Conservation (phyloP, 495 filamentous ascomycete genomes). For the Neohortaea acidophila region DNA sequence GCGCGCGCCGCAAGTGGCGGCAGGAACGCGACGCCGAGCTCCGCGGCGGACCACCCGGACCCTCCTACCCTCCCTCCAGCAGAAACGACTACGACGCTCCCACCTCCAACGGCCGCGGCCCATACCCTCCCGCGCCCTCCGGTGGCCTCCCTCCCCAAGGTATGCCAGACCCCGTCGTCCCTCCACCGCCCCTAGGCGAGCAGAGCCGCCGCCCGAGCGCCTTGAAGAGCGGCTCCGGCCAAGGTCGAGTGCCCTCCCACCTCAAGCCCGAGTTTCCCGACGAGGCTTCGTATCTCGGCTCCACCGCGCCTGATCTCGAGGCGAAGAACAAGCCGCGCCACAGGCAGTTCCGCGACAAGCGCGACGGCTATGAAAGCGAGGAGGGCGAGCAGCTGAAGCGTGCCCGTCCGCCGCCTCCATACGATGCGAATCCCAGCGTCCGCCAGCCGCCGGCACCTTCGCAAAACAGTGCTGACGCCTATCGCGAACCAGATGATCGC, state of each 20-base stretch:
- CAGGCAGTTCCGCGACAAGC: conserved; percentile 18
- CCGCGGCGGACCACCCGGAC: too few relatives aligned
- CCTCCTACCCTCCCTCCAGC: too few relatives aligned
- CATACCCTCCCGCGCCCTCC: conserved; percentile 2
- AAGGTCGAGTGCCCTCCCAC: conserved; percentile 11
- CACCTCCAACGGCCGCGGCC: too few relatives aligned
- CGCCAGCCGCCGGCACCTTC: too few relatives aligned
- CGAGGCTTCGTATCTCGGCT: conserved; percentile 19
- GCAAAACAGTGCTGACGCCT: too few relatives aligned
- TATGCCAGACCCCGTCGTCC: conserved; percentile 3
- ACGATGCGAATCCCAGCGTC: too few relatives aligned
- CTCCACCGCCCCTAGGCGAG: conserved; percentile 18
- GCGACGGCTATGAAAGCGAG: conserved; percentile 20
- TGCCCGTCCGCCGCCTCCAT: not conserved
- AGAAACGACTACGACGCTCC: too few relatives aligned
- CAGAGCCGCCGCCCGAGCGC: conserved; percentile 9
- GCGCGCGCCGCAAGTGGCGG: too few relatives aligned
- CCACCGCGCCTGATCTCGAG: conserved; percentile 17
- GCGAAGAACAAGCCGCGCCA: conserved; percentile 12
- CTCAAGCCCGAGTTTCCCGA: conserved; percentile 16
- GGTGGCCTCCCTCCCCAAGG: conserved; percentile 2
- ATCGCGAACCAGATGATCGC: too few relatives aligned
- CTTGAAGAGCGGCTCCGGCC: conserved; percentile 14
- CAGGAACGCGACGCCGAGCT: too few relatives aligned
- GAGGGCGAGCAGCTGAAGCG: conserved; percentile 17